Evolutionary conservation across 2,329 filamentous ascomycete genomes (phyloP).

Genomic region (Monilinia aucupariae): DNA sequence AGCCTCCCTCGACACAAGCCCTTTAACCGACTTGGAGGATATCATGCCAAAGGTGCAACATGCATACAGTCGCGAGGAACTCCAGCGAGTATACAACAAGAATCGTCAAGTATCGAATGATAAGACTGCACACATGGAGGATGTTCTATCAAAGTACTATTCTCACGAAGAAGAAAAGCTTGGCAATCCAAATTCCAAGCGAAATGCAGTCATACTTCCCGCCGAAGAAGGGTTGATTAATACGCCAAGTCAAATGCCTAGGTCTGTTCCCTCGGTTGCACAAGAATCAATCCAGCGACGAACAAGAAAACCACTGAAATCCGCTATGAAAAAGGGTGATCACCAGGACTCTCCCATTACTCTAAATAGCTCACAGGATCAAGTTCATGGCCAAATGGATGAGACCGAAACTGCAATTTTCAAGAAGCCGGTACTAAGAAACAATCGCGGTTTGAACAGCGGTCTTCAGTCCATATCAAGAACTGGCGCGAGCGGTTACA

Average conservation of each 20-base stretch:
- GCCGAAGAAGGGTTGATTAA: not conserved
- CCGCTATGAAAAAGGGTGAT: conserved; percentile 18
- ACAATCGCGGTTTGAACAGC: not conserved
- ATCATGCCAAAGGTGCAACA: conserved; percentile 3
- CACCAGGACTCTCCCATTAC: not conserved
- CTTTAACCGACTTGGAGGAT: conserved; percentile 10
- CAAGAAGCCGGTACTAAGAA: not conserved
- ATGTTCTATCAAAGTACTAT: conserved; percentile 2
- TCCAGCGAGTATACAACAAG: conserved; percentile 10
- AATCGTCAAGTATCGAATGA: not conserved
- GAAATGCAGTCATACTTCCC: not conserved
- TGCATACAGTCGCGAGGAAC: conserved; percentile 7
- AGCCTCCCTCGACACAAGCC: conserved; percentile 6
- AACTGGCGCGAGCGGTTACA: conserved; percentile 6
- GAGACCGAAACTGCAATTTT: not conserved
- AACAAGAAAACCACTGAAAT: conserved; percentile 11
- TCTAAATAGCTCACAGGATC: not conserved
- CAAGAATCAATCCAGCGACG: conserved; percentile 15
- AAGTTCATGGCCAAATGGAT: not conserved
- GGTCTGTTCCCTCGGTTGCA: not conserved
- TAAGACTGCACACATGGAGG: not conserved
- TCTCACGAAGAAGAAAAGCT: not conserved
- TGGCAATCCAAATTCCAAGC: not conserved
- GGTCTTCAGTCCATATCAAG: not conserved
- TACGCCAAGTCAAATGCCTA: not conserved